phyloP scores from a whole-genome alignment of 1,284 basidiomycete species.

The Ustilago esculenta region DNA sequence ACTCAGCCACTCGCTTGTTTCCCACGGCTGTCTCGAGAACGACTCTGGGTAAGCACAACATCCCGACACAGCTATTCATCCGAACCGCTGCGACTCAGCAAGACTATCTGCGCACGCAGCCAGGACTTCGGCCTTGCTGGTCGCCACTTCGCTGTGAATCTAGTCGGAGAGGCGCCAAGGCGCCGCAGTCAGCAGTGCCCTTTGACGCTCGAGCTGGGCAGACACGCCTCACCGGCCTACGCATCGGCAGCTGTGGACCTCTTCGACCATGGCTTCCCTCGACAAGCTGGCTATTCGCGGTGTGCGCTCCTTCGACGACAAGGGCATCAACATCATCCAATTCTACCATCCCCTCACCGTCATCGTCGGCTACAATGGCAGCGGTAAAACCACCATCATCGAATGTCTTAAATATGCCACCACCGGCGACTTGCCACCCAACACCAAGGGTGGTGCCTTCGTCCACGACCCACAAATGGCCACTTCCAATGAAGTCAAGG shows the following conservation, averaged over 20 bases:
- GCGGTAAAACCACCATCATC: conserved; percentile 98
- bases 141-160: background rate
- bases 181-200: no score
- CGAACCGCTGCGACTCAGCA: no score
- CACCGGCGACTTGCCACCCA: conserved; percentile 96
- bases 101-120: no score
- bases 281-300: conserved; percentile 67
- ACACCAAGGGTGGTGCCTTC: conserved; percentile 96
- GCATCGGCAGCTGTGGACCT: no score
- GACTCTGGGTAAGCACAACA: no score
- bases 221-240: no score
- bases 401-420: conserved; percentile 99
- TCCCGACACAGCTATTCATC: no score
- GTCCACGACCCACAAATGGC: conserved; percentile 97
- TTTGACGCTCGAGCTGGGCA: no score
- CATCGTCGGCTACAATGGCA: conserved; percentile 98
- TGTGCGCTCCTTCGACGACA: conserved; percentile 74
- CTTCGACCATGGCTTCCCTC: conserved; percentile 54
- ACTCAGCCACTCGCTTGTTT: no score
- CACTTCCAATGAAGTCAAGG: conserved; percentile 97
- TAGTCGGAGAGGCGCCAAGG: background rate
- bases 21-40: no score
- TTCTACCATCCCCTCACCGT: conserved; percentile 98
- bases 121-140: no score
- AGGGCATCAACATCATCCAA: conserved; percentile 91